phyloP scores from a whole-genome alignment of 2,329 filamentous ascomycete genomes.

The Coniochaeta ligniaria region DNA sequence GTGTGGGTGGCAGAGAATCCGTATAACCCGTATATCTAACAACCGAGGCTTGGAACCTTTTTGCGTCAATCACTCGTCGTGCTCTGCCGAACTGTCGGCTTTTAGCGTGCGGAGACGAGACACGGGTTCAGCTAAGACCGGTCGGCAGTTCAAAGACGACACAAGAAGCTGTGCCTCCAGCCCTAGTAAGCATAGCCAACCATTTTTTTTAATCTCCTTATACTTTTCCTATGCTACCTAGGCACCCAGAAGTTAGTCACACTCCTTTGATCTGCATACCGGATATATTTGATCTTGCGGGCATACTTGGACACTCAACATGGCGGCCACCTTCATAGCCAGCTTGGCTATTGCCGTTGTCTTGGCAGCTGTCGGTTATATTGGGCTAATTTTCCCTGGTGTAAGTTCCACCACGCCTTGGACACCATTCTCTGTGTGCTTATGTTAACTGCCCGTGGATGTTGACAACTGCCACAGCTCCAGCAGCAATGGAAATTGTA shows the following conservation, averaged over 20 bases:
- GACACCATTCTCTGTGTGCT: not conserved
- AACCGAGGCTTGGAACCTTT: not conserved
- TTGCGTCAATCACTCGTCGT: not conserved
- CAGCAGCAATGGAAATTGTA: conserved; percentile 30
- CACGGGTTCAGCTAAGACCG: not conserved
- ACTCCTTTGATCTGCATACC: not conserved
- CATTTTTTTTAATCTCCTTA: not conserved
- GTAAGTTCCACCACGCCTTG: not conserved
- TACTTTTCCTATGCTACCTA: not conserved
- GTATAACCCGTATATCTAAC: not conserved
- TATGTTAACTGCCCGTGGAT: not conserved
- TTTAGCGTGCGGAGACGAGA: not conserved
- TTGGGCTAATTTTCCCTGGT: not conserved
- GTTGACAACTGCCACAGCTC: conserved; percentile 15
- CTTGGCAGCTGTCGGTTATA: not conserved
- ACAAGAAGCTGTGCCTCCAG: not conserved
- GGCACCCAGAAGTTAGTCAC: not conserved
- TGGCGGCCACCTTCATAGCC: not conserved
- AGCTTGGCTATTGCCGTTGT: not conserved
- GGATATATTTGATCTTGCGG: not conserved
- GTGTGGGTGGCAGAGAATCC: too few species aligned
- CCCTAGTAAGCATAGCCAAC: not conserved
- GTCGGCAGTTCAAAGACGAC: not conserved
- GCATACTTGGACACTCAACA: not conserved
- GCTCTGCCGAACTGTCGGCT: not conserved